phyloP scores from a whole-genome alignment of 805 yeast species.

The Kodamaea sagamina region DNA sequence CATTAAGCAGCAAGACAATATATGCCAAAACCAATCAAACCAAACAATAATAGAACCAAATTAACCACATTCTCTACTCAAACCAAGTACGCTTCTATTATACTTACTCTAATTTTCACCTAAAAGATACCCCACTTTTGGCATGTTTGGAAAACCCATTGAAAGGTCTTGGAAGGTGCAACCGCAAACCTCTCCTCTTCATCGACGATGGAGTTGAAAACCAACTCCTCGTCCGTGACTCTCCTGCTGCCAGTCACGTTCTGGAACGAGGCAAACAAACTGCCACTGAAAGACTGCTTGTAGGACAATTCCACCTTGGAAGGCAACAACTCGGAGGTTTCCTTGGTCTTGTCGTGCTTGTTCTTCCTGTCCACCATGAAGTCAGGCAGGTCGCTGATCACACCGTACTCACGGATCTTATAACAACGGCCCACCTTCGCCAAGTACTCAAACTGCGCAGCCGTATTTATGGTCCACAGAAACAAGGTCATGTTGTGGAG shows the following conservation, averaged over 20 bases:
- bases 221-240: constrained; percentile 11
- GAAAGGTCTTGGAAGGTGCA: constrained; percentile 5
- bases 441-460: constrained; percentile 38
- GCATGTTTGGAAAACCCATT: constrained; percentile 9
- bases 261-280: constrained; percentile 5
- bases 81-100: background rate
- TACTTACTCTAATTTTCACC: background rate
- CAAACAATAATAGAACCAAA: no score
- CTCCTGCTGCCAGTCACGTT: constrained; percentile 1
- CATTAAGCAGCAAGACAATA: no score
- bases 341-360: constrained; percentile 4
- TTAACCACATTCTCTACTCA: no score
- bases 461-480: constrained; percentile 43
- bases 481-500: constrained; percentile 34
- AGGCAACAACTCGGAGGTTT: constrained; percentile 3
- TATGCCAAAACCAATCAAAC: no score
- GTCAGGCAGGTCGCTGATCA: constrained; percentile 41
- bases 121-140: constrained; percentile 12
- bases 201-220: constrained; percentile 8
- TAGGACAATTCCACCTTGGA: constrained; percentile 5
- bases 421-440: constrained; percentile 26
- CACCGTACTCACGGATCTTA: constrained; percentile 33
- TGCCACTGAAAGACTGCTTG: constrained; percentile 8
- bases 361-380: constrained; percentile 25
- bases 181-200: constrained; percentile 4